Conservation (phyloP, 2,329 filamentous ascomycete genomes). For the Fusarium robinianum region DNA sequence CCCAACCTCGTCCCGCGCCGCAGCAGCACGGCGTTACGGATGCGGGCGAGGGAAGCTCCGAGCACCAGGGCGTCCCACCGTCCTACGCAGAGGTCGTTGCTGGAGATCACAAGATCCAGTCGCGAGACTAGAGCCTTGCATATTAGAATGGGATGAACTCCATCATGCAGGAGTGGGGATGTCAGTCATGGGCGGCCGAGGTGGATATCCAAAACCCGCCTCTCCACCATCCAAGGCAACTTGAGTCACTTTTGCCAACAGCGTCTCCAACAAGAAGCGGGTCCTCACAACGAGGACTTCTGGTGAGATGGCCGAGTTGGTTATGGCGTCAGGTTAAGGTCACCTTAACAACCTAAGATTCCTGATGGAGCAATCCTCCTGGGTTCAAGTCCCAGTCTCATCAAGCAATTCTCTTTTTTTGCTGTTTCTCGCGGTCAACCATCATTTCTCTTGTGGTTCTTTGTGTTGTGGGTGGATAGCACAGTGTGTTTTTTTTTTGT, state of each 20-base stretch:
- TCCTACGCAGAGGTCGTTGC: slow-evolving; percentile 89
- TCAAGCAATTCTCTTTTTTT: slow-evolving; percentile 27
- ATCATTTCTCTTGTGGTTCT: slow-evolving; percentile 1
- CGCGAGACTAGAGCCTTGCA: slow-evolving; percentile 34
- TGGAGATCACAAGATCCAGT: slow-evolving; percentile 89
- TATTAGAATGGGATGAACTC: neutral
- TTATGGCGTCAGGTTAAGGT: slow-evolving; percentile 37
- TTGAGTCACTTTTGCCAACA: slow-evolving; percentile 15
- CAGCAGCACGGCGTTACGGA: slow-evolving; percentile 42
- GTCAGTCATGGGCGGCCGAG: neutral
- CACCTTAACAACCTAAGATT: slow-evolving; percentile 30
- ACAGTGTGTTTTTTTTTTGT: neutral
- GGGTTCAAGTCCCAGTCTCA: slow-evolving; percentile 37
- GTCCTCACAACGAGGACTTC: slow-evolving; percentile 13
- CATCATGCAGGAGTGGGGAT: too few species aligned
- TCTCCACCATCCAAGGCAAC: neutral
- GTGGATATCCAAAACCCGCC: slow-evolving; percentile 1
- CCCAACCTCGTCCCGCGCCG: slow-evolving; percentile 31
- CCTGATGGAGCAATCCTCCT: slow-evolving; percentile 37
- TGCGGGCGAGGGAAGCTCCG: slow-evolving; percentile 47
- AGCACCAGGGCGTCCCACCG: slow-evolving; percentile 65
- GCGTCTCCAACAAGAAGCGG: slow-evolving; percentile 19
- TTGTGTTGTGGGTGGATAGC: slow-evolving; percentile 3
- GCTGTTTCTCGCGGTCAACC: too few species aligned
- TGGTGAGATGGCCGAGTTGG: slow-evolving; percentile 37